phyloP scores from a whole-genome alignment of 2,329 filamentous ascomycete genomes.

The Zasmidium cellare region DNA sequence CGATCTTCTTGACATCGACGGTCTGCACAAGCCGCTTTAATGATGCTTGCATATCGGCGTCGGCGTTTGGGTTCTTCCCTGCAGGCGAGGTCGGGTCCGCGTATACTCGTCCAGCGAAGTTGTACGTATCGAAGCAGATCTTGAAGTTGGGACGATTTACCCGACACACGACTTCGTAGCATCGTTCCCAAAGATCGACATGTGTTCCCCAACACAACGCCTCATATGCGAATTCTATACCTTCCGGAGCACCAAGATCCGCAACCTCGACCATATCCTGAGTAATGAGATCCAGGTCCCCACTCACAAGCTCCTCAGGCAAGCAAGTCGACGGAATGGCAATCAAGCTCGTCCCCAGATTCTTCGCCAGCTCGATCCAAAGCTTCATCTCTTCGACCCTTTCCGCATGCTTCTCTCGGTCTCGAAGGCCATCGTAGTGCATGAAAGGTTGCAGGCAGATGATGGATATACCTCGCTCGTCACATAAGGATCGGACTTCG shows the following conservation, averaged over 20 bases:
- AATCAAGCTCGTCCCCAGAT: constrained; percentile 69
- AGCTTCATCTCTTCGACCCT: constrained; percentile 64
- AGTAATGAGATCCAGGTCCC: constrained; percentile 58
- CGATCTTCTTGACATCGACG: constrained; percentile 65
- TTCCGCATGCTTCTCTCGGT: constrained; percentile 58
- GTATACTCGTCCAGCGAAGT: constrained; percentile 70
- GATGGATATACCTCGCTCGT: constrained; percentile 56
- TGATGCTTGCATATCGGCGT: constrained; percentile 56
- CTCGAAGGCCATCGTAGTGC: constrained; percentile 72
- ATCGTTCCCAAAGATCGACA: constrained; percentile 69
- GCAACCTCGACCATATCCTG: constrained; percentile 65
- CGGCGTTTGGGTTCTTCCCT: constrained; percentile 57
- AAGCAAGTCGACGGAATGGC: constrained; percentile 74
- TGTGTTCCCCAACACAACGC: constrained; percentile 71
- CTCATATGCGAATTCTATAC: constrained; percentile 72
- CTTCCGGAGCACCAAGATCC: constrained; percentile 62
- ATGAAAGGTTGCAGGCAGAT: constrained; percentile 75
- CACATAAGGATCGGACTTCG: constrained; percentile 59
- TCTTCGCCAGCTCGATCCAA: constrained; percentile 68
- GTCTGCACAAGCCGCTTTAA: constrained; percentile 55
- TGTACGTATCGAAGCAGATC: constrained; percentile 75
- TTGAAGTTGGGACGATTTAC: constrained; percentile 73
- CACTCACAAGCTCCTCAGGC: constrained; percentile 51
- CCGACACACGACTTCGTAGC: constrained; percentile 65
- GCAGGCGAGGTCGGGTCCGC: constrained; percentile 62